A percentile compares a stretch with the other conserved stretches of the same genome.
phyloP scores from a whole-genome alignment of 1,284 basidiomycete genomes.

The Ustilago tritici region DNA sequence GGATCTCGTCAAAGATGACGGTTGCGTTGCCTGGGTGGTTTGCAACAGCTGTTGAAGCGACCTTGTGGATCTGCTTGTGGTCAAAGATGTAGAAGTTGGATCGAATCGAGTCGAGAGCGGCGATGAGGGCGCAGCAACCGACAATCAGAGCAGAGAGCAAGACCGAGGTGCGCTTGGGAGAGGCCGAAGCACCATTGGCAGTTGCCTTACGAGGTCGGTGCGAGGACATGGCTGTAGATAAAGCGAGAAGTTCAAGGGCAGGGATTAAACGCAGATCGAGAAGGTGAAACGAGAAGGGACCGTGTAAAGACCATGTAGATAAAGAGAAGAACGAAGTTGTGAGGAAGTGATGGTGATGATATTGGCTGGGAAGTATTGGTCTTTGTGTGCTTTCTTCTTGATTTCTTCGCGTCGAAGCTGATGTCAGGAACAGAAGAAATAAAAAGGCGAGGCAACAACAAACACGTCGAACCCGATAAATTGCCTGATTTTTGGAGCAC shows the following conservation, averaged over 20 bases:
- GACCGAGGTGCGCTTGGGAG: slow-evolving; percentile 31
- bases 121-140: slow-evolving; percentile 34
- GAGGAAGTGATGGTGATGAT: background rate
- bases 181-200: slow-evolving; percentile 7
- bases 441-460: background rate
- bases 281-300: background rate
- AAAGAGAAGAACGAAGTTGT: background rate
- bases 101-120: slow-evolving; percentile 43
- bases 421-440: background rate
- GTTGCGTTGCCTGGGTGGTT: slow-evolving; percentile 59
- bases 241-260: background rate
- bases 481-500: slow-evolving; percentile 9
- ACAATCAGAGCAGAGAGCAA: slow-evolving; percentile 33
- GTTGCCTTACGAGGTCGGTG: slow-evolving; percentile 39
- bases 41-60: slow-evolving; percentile 54
- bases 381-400: slow-evolving; percentile 9
- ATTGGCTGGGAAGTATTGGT: slow-evolving; percentile 4
- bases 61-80: slow-evolving; percentile 52
- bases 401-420: background rate
- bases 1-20: slow-evolving; percentile 64
- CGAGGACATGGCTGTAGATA: slow-evolving; percentile 22
- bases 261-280: background rate
- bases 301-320: slow-evolving; percentile 30
- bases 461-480: background rate
- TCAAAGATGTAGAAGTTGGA: slow-evolving; percentile 66